A percentile compares a stretch with the other conserved stretches of the same genome.
Conservation (phyloP, 1,284 basidiomycete species). For the Malassezia slooffiae region DNA sequence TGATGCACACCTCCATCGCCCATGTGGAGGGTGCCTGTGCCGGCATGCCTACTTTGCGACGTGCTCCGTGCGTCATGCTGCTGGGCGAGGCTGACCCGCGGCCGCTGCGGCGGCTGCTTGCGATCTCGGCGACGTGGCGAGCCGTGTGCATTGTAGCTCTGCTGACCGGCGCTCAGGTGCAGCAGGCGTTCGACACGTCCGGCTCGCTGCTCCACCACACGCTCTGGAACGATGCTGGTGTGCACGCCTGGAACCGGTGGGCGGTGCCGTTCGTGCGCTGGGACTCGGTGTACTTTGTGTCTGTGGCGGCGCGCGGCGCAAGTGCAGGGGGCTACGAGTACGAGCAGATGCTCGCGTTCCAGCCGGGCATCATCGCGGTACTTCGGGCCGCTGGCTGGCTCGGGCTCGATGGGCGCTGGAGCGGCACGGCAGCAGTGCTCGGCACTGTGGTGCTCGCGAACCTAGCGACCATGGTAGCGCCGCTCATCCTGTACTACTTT, state of each 20-base stretch:
- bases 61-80: too few species aligned
- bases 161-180: constrained; percentile 16
- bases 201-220: constrained; percentile 20
- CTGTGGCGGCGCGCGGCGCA: constrained; percentile 1
- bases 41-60: too few species aligned
- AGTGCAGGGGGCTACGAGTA: constrained; percentile 57
- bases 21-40: too few species aligned
- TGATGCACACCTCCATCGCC: too few species aligned
- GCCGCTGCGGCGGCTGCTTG: constrained; percentile 5
- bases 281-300: constrained; percentile 71
- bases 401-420: constrained; percentile 16
- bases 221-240: too few species aligned
- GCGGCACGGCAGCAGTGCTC: constrained; percentile 17
- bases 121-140: constrained; percentile 9
- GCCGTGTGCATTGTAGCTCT: constrained; percentile 7
- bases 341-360: constrained; percentile 81
- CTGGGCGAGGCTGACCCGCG: too few species aligned
- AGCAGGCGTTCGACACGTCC: constrained; percentile 34
- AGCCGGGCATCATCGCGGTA: constrained; percentile 54
- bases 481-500: constrained; percentile 55
- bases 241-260: constrained; percentile 4
- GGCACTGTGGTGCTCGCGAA: constrained; percentile 20
- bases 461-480: constrained; percentile 48
- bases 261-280: constrained; percentile 57
- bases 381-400: constrained; percentile 16